These are phyloP conservation scores for Trichoderma aggressivum DNA, from an alignment of 2,329 filamentous ascomycete species.

Conservation along the genomic window DNA sequence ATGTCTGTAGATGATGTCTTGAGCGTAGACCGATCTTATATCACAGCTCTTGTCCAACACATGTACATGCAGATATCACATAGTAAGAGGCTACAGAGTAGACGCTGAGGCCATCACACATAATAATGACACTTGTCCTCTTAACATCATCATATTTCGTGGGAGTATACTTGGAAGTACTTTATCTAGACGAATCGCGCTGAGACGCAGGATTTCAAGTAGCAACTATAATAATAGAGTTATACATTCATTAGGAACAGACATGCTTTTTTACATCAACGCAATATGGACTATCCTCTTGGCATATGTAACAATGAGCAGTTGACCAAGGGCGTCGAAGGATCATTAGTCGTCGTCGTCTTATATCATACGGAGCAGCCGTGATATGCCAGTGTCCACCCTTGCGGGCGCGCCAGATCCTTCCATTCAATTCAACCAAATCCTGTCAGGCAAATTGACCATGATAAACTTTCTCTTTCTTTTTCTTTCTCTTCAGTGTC, in stretches of 20 bases:
- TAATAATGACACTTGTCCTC: background rate
- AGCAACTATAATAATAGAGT: background rate
- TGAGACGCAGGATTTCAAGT: background rate
- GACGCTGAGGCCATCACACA: rapidly evolving
- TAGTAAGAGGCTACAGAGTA: background rate
- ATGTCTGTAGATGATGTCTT: background rate
- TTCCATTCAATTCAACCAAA: background rate
- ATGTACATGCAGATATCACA: background rate
- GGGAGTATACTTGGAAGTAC: background rate
- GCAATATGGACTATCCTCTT: background rate
- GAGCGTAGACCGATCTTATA: background rate
- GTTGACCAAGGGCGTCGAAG: background rate
- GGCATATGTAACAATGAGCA: background rate
- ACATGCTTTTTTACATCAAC: background rate
- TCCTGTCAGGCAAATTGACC: background rate
- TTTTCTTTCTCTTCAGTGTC: background rate
- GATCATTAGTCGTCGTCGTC: background rate
- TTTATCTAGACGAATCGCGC: background rate
- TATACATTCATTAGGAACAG: background rate
- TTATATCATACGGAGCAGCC: background rate
- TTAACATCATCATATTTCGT: background rate
- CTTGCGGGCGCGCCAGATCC: background rate
- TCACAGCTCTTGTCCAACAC: background rate
- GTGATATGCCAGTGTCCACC: background rate
- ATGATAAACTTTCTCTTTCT: background rate